Conservation (phyloP, 495 filamentous ascomycete genomes). For the Haplographium delicatum region DNA sequence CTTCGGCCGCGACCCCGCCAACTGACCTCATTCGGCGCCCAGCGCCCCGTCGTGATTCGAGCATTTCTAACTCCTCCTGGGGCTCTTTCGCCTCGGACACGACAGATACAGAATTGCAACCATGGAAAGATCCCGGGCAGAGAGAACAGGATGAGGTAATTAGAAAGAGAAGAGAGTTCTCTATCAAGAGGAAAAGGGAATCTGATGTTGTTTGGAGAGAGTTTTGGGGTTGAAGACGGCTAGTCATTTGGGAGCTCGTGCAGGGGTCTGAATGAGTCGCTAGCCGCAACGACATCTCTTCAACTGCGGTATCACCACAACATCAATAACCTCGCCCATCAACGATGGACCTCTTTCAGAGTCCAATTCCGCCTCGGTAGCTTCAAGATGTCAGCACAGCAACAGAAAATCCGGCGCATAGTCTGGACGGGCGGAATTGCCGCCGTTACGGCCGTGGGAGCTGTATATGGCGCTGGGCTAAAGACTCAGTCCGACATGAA, state of each 20-base stretch:
- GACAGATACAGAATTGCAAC: constrained; percentile 14
- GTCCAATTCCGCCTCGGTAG: too few species aligned
- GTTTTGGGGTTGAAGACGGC: constrained; percentile 15
- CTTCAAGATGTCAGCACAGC: constrained; percentile 9
- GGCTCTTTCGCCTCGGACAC: background rate
- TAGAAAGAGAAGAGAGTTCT: constrained; percentile 6
- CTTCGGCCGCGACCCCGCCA: constrained; percentile 1
- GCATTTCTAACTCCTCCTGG: too few species aligned
- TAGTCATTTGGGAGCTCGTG: background rate
- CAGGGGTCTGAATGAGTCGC: background rate
- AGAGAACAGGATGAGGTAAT: constrained; percentile 13
- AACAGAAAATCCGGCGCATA: constrained; percentile 26
- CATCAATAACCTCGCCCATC: too few species aligned
- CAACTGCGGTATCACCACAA: background rate
- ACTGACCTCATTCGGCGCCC: too few species aligned
- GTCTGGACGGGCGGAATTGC: constrained; percentile 42
- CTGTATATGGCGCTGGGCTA: constrained; percentile 49
- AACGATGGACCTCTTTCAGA: too few species aligned
- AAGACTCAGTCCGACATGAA: constrained; percentile 41
- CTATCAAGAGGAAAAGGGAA: background rate
- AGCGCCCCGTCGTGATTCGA: too few species aligned
- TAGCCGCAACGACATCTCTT: background rate
- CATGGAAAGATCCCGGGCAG: constrained; percentile 6
- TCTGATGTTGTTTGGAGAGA: constrained; percentile 12
- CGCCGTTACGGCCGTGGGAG: constrained; percentile 45